Conservation (phyloP, 129 eudicot genomes). For the Scalesia atractyloides region DNA sequence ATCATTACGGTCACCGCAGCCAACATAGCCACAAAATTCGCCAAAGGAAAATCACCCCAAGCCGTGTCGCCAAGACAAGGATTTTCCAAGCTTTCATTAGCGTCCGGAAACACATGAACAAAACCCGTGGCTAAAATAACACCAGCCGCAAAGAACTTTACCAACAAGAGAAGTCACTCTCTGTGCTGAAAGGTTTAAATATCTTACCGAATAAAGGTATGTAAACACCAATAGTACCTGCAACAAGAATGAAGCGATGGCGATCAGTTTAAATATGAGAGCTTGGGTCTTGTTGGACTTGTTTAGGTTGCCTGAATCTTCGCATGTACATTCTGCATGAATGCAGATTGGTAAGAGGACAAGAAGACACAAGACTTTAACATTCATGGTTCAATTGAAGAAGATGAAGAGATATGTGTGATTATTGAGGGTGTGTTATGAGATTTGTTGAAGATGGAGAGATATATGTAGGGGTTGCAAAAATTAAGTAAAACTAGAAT, state of each 20-base stretch:
- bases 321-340: slow-evolving; percentile 35
- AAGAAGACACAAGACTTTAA: background rate
- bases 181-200: slow-evolving; percentile 29
- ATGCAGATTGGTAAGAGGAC: slow-evolving; percentile 29
- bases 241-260: slow-evolving; percentile 38
- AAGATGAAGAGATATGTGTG: background rate
- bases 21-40: slow-evolving; percentile 48
- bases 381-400: slow-evolving; percentile 8
- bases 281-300: slow-evolving; percentile 22
- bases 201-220: slow-evolving; percentile 41
- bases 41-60: slow-evolving; percentile 50
- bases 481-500: background rate
- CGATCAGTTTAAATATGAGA: slow-evolving; percentile 35
- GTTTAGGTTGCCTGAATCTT: background rate
- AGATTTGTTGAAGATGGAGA: background rate
- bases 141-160: slow-evolving; percentile 55
- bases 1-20: slow-evolving; percentile 45
- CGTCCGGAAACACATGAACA: slow-evolving; percentile 62
- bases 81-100: slow-evolving; percentile 40
- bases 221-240: slow-evolving; percentile 40
- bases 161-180: slow-evolving; percentile 28
- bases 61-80: slow-evolving; percentile 41
- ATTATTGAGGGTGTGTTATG: background rate
- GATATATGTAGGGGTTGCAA: background rate
- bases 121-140: slow-evolving; percentile 62